Base-by-base conservation (phyloP, 305 asterid species). In the Solanum hybrid region DNA sequence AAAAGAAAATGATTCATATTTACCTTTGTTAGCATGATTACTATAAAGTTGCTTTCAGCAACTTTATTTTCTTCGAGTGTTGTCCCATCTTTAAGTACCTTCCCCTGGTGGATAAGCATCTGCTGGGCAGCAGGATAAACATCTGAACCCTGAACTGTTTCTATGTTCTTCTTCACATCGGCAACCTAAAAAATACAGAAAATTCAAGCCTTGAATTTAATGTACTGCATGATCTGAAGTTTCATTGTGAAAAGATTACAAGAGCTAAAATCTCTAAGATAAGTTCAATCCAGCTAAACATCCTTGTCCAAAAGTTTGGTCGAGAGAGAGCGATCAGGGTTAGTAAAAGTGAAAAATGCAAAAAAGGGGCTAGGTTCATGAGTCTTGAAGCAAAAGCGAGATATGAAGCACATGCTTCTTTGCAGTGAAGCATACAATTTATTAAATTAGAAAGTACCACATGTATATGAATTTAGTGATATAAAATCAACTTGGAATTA, bases 41-140 rank as follows among this genome's bases (percentile, higher is more conserved):
- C 98, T 85, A 97, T 90, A 92, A 93, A 96, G 91, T 97, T 95
- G 24, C 89, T 93, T 88, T 96, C 98, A 87, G 93, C 97, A 92
- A 97, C 97, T 86, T 95, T 94, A 89, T 95, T 95, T 91, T 96
- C 97, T 88, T 95, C 97, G 89, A 97, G 87, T 4, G 97, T 95
- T 13, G 97, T 95, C 41, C 90, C 95, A 90, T 97, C 98, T 92
- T 96, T 94, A 76, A 97, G 96, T 91, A 97, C 98, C 89, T 95
- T 95, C 57, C 99, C 99, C 90, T 95, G 95, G 90, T 97, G 94
- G 84, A 97, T 95, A 89, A 97, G 96, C 98, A 96, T 94, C 91
- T 91, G 98, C 32, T 93, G 96, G 24, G 91, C 87, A 92, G 98
- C 98, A 81, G 98, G 99, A 92, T 97, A 97, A n/a, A 92, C 92